A percentile compares a stretch with the other conserved stretches of the same genome.
These are phyloP conservation scores for Paracoccidioides brasiliensis DNA, from an alignment of 2,329 filamentous ascomycete species.

Conservation along the genomic window DNA sequence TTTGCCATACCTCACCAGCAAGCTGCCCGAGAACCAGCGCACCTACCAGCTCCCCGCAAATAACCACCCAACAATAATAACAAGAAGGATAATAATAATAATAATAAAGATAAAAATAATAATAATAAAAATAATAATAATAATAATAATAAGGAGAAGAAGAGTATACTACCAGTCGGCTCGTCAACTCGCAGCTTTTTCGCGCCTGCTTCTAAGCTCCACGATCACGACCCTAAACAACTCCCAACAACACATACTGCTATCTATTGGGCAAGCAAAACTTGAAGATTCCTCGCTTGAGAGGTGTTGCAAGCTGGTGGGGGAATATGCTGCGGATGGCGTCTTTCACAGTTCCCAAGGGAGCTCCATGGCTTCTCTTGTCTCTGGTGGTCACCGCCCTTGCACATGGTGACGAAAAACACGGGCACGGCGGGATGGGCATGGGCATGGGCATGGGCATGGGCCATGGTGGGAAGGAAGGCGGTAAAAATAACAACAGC, in stretches of 20 bases:
- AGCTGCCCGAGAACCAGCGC: no score
- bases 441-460: slow-evolving; percentile 21
- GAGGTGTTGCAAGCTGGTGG: not conserved
- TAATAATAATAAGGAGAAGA: no score
- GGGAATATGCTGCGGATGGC: slow-evolving; percentile 3
- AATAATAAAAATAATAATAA: no score
- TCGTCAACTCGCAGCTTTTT: not conserved
- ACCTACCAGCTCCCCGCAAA: no score
- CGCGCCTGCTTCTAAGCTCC: not conserved
- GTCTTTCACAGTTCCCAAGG: not conserved
- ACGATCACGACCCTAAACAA: no score
- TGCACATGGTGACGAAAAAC: slow-evolving; percentile 18
- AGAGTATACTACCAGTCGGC: no score
- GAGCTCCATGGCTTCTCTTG: slow-evolving; percentile 13
- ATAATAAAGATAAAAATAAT: no score
- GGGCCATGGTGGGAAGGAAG: slow-evolving; percentile 14
- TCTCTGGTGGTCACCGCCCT: slow-evolving; percentile 20
- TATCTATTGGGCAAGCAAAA: not conserved
- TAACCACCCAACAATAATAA: no score
- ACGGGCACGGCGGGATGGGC: not conserved
- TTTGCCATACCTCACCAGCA: no score
- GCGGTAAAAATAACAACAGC: not conserved
- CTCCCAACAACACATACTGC: not conserved
- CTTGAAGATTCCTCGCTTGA: not conserved
- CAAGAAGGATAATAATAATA: no score